Evolutionary conservation across 257 asterid species (phyloP), one percentile per base, ranked within the genome.

Genomic region (Nicotiana knightiana): DNA sequence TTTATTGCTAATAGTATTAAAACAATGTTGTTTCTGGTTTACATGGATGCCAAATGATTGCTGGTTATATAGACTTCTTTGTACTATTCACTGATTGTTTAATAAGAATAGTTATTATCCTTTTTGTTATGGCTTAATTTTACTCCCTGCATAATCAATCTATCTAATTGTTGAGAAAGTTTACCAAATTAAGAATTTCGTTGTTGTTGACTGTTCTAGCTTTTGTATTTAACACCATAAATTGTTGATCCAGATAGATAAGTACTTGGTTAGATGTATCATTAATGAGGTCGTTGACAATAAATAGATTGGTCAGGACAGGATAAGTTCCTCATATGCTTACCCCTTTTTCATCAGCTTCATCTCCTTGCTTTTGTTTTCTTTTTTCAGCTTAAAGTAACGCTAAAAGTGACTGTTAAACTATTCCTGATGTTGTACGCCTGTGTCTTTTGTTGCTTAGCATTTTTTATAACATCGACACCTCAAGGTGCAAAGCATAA

Each of bases 401-500:
- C 16, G 16, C 59, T 46, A 51, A 54, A 75, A 26, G 0, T 33
- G 26, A 51, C 62, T 26, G 4, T 75, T 75, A 51, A 75, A 51
- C 80, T 75, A 75, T 75, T 64, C 48, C 62, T 26, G 3, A 66
- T 43, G 65, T 70, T 76, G 61, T 64, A 77, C 73, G 68, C 48
- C 55, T 73, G 46, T 48, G 61, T 67, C 73, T 77, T 75, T 32
- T 17, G 83, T 76, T 73, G 67, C 51, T 79, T 53, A 51, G 57
- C 73, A 54, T 81, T 61, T 85, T 64, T 46, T 66, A 48, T 77
- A 68, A 64, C 48, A 81, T 82, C 62, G 84, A 83, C 83, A 85
- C 82, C 85, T 85, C 86, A 51, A 26, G 83, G 88, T 86, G 84
- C 83, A 85, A 82, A 75, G 26, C 78, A 66, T 75, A 67, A 59